Base-by-base conservation (phyloP, 345 rosid species). In the Populus deltoides region DNA sequence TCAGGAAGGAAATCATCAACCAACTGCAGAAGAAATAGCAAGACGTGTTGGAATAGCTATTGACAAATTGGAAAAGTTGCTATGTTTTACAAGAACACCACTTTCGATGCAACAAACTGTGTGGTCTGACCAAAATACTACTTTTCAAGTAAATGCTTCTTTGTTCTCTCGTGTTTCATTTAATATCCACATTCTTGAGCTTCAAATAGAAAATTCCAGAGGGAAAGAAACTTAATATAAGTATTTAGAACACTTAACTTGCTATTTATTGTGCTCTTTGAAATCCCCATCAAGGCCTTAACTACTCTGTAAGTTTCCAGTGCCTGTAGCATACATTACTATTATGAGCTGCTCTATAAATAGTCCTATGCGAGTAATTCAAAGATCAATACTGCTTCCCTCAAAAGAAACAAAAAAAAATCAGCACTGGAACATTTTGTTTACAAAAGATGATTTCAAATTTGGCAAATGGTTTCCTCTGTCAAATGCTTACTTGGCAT, bases 91-190 rank as follows among this genome's bases (percentile, higher is more conserved):
- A 72, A 90, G 92, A 86, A 80, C 73, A 61, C 97, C 98, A 35
- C 78, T 86, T 29, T 94, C 98, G 39, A 74, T 92, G 87, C 94
- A 94, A 81, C 91, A 86, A 45, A 81, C 91, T 68, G 88, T 93
- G 70, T 93, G 97, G 95, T 20, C 88, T 65, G 97, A 90, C 83
- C 95, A 91, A 79, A 89, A 80, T 59, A 91, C 89, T 68, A 92
- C 96, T 33, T 90, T 73, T 78, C 93, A 95, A 93, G 99, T 93
- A 90, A 73, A 74, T 33, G 41, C 27, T 33, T 27, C 15, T 22
- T 47, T 53, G 10, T 68, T 43, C 11, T 70, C 41, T 61, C 25
- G 18, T 55, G 4, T 55, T 8, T 20, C 61, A 31, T 67, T 35
- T 67, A 31, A 67, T 35, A 29, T 35, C 24, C 11, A 15, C 71